Conservation (phyloP, 306 rosid genomes). For the Cucurbita pepo region DNA sequence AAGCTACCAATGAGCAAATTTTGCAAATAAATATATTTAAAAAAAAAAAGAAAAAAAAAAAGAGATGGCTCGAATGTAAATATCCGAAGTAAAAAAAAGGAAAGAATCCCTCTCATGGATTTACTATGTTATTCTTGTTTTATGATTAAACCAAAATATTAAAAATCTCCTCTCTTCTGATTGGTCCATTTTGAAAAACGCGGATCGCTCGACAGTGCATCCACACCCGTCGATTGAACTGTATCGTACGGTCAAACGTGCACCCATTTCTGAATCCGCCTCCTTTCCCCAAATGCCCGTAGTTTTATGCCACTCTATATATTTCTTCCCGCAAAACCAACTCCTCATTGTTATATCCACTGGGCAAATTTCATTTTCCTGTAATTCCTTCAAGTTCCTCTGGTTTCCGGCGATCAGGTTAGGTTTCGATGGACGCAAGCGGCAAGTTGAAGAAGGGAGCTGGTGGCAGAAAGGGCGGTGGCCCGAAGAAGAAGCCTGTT, state of each 20-base stretch:
- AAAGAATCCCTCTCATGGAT: too few species aligned
- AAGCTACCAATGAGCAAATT: too few species aligned
- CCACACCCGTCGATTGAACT: slow-evolving; percentile 21
- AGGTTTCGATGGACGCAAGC: slow-evolving; percentile 28
- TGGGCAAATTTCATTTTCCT: not conserved
- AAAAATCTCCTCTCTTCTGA: slow-evolving; percentile 2
- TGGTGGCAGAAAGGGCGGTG: slow-evolving; percentile 49
- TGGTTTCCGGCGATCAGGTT: not conserved
- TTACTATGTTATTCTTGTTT: too few species aligned
- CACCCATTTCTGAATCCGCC: not conserved
- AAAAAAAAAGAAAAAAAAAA: too few species aligned
- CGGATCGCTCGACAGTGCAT: slow-evolving; percentile 11
- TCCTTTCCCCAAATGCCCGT: not conserved
- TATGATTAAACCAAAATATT: not conserved
- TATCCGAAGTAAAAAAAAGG: too few species aligned
- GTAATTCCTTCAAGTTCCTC: too few species aligned
- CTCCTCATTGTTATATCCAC: not conserved
- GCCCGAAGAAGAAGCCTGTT: slow-evolving; percentile 66
- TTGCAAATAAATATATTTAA: too few species aligned
- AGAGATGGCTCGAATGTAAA: too few species aligned
- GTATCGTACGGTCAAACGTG: slow-evolving; percentile 22
- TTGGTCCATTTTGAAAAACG: slow-evolving; percentile 18
- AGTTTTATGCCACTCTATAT: not conserved
- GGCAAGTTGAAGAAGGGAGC: slow-evolving; percentile 54
- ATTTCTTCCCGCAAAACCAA: not conserved